A percentile compares a stretch with the other conserved stretches of the same genome.
These are phyloP conservation scores for Aegilops tauschii DNA, from an alignment of 176 grass and related monocot genomes.

Conservation along the genomic window DNA sequence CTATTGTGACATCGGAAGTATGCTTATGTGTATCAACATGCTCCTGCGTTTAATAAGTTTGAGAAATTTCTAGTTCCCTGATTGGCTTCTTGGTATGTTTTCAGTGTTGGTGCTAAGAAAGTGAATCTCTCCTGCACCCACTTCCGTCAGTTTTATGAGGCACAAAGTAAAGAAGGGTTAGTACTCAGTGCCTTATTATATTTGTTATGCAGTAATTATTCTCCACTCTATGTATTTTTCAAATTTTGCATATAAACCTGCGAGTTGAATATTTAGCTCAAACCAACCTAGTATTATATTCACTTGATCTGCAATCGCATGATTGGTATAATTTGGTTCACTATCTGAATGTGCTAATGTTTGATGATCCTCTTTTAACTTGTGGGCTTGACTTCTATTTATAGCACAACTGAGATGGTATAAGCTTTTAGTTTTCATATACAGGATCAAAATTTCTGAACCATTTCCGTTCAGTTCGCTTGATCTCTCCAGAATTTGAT, in stretches of 20 bases:
- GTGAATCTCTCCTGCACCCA: constrained; percentile 38
- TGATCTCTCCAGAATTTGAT: not conserved
- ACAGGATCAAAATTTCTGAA: not conserved
- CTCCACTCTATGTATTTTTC: not conserved
- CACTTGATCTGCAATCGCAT: not conserved
- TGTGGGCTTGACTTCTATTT: not conserved
- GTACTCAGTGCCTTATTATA: constrained; percentile 7
- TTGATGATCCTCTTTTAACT: constrained; percentile 12
- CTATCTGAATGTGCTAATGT: not conserved
- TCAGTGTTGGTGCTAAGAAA: constrained; percentile 60
- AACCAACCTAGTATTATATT: not conserved
- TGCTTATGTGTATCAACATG: no score
- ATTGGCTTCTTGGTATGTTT: not conserved
- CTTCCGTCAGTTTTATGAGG: constrained; percentile 53
- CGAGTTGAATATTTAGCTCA: not conserved
- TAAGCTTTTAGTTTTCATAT: not conserved
- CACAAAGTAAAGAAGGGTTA: constrained; percentile 67
- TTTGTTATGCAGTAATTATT: not conserved
- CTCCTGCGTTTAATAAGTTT: not conserved
- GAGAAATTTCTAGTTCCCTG: not conserved
- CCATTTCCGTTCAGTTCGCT: not conserved
- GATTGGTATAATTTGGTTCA: not conserved
- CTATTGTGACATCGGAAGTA: not conserved
- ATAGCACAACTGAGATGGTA: not conserved
- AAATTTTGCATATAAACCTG: not conserved